These are phyloP conservation scores for Aureobasidium sp. DNA, from an alignment of 2,329 filamentous ascomycete species.

Conservation along the genomic window DNA sequence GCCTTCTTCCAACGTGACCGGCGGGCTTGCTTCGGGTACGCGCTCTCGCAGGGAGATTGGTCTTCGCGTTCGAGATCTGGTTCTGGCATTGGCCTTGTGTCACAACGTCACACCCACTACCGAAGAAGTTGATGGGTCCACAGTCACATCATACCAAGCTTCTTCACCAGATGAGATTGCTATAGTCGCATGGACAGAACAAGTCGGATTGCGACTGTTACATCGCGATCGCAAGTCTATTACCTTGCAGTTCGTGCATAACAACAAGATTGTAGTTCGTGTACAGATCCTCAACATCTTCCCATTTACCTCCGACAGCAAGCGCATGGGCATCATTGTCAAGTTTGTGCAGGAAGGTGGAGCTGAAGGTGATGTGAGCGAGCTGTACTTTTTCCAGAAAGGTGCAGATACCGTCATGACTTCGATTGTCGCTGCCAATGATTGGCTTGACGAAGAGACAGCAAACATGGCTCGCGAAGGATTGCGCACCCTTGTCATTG, in stretches of 20 bases:
- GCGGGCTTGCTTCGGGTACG: slow-evolving; percentile 48
- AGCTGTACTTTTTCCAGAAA: slow-evolving; percentile 99
- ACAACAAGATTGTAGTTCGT: slow-evolving; percentile 64
- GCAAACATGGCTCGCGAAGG: slow-evolving; percentile 99
- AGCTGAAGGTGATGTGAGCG: slow-evolving; percentile 43
- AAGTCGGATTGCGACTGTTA: slow-evolving; percentile 73
- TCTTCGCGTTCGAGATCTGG: slow-evolving; percentile 82
- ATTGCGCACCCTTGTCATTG: slow-evolving; percentile 84
- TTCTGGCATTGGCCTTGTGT: slow-evolving; percentile 83
- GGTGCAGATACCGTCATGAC: slow-evolving; percentile 97
- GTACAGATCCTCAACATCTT: slow-evolving; percentile 90
- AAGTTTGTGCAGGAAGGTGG: slow-evolving; percentile 52
- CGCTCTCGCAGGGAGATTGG: slow-evolving; percentile 89
- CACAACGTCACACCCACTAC: slow-evolving; percentile 93
- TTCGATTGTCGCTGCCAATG: slow-evolving; percentile 88
- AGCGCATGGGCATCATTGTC: slow-evolving; percentile 95
- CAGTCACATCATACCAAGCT: slow-evolving; percentile 81
- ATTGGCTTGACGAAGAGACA: slow-evolving; percentile 98
- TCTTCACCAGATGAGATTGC: slow-evolving; percentile 97
- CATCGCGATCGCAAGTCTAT: slow-evolving; percentile 84
- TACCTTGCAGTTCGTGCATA: slow-evolving; percentile 67
- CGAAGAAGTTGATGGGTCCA: slow-evolving; percentile 71
- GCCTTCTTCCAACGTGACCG: slow-evolving; percentile 54
- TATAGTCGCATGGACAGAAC: slow-evolving; percentile 92
- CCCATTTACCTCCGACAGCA: slow-evolving; percentile 94